Evolutionary conservation across 2,329 filamentous ascomycete species (phyloP).

Genomic region (Cercospora nicotianae): DNA sequence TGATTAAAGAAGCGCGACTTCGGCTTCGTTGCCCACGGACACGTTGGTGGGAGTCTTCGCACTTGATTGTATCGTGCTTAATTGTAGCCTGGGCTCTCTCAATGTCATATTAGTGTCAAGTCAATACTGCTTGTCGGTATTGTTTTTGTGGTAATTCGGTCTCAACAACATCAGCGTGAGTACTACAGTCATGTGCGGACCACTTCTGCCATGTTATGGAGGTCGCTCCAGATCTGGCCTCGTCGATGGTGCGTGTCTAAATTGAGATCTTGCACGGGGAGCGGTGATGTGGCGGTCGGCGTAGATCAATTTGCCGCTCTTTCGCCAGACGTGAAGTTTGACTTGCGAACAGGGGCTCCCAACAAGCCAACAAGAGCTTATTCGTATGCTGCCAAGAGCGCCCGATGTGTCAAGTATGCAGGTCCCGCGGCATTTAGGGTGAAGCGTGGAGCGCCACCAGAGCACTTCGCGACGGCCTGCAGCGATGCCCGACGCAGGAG

Average conservation of each 20-base stretch:
- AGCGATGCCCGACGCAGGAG: not conserved
- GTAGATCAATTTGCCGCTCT: not conserved
- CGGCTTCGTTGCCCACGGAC: too few relatives aligned
- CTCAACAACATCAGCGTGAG: too few relatives aligned
- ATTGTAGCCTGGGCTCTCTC: too few relatives aligned
- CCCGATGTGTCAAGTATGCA: constrained; percentile 5
- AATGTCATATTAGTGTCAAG: too few relatives aligned
- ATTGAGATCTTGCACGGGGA: not conserved
- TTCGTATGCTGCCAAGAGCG: not conserved
- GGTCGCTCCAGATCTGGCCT: not conserved
- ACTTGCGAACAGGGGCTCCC: not conserved
- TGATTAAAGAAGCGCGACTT: too few relatives aligned
- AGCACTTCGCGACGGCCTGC: not conserved
- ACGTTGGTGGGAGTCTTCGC: too few relatives aligned
- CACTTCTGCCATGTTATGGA: not conserved
- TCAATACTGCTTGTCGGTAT: too few relatives aligned
- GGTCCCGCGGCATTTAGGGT: not conserved
- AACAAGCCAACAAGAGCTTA: not conserved
- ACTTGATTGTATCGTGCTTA: too few relatives aligned
- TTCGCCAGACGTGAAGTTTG: not conserved
- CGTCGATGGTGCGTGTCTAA: not conserved
- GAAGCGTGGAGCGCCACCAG: not conserved
- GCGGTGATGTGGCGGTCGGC: not conserved
- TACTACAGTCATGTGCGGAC: not conserved
- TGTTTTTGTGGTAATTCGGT: too few relatives aligned